Conservation (phyloP, 2,329 filamentous ascomycete species). For the Aureobasidium sp. region DNA sequence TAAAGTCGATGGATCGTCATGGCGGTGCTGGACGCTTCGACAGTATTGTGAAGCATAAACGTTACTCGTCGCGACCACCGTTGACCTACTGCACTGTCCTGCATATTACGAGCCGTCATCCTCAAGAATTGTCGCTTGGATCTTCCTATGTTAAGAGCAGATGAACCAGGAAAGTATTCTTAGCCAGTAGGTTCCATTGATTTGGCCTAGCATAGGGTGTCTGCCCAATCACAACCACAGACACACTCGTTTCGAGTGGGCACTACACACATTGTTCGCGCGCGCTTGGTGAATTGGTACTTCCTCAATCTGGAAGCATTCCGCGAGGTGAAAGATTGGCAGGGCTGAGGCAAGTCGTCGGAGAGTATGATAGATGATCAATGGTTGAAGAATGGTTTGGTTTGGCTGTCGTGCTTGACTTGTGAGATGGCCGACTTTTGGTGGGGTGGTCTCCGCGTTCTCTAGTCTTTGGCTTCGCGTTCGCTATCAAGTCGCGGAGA, state of each 20-base stretch:
- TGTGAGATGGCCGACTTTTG: background rate
- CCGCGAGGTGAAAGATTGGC: no score
- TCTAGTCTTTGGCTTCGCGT: background rate
- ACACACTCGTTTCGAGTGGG: no score
- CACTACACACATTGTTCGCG: no score
- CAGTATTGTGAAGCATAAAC: background rate
- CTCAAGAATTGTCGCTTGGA: background rate
- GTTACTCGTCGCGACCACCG: background rate
- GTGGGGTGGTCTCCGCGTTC: background rate
- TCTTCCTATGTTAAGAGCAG: background rate
- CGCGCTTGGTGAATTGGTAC: no score
- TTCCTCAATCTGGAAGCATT: no score
- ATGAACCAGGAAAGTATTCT: background rate
- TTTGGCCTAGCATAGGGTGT: background rate
- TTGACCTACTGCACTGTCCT: background rate
- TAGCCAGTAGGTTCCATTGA: background rate
- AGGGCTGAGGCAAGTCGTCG: no score
- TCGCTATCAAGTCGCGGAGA: background rate
- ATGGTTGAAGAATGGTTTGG: no score
- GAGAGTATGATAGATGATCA: no score
- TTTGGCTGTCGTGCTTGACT: no score
- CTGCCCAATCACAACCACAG: background rate
- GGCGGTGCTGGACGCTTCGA: background rate
- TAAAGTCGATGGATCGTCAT: background rate
- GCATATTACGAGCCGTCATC: background rate